Conservation (phyloP, 139 green algal genomes). For the Medakamo hakoo region DNA sequence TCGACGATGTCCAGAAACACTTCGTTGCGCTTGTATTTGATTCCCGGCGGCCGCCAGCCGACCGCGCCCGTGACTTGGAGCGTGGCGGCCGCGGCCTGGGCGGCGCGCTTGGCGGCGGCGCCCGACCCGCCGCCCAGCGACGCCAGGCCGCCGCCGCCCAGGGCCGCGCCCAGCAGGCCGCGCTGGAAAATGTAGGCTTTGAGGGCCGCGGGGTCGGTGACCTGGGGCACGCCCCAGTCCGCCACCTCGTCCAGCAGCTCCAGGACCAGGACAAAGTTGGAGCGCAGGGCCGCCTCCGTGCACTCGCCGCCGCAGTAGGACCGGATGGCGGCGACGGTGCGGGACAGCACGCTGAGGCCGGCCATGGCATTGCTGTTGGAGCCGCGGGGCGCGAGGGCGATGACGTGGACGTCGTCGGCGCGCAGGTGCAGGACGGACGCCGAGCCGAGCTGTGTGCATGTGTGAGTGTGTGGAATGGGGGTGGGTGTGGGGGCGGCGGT, state of each 20-base stretch:
- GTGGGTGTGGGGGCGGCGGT: too few relatives aligned
- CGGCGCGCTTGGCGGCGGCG: too few relatives aligned
- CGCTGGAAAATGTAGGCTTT: slow-evolving; percentile 94
- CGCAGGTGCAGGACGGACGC: slow-evolving; percentile 76
- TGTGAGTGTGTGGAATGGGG: too few relatives aligned
- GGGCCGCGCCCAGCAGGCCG: neutral
- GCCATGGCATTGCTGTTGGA: slow-evolving; percentile 88
- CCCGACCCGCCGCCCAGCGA: neutral
- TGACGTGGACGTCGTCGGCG: slow-evolving; percentile 77
- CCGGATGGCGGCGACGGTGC: slow-evolving; percentile 61
- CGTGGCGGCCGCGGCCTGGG: neutral
- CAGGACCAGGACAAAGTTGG: slow-evolving; percentile 96
- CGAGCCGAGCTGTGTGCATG: too few relatives aligned
- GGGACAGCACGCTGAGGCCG: slow-evolving; percentile 77
- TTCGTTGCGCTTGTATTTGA: slow-evolving; percentile 97
- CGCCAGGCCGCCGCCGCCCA: neutral
- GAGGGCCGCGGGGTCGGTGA: slow-evolving; percentile 65
- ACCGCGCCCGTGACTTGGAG: slow-evolving; percentile 87
- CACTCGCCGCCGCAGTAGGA: slow-evolving; percentile 82
- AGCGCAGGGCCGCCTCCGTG: slow-evolving; percentile 56
- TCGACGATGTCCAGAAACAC: slow-evolving; percentile 93
- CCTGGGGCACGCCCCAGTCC: slow-evolving; percentile 74
- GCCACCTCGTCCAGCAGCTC: slow-evolving; percentile 82
- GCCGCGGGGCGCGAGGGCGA: slow-evolving; percentile 70
- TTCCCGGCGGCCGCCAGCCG: slow-evolving; percentile 59